A percentile compares a stretch with the other conserved stretches of the same genome.
phyloP scores from a whole-genome alignment of 202 grass and related monocot genomes.

The Setaria viridis region DNA sequence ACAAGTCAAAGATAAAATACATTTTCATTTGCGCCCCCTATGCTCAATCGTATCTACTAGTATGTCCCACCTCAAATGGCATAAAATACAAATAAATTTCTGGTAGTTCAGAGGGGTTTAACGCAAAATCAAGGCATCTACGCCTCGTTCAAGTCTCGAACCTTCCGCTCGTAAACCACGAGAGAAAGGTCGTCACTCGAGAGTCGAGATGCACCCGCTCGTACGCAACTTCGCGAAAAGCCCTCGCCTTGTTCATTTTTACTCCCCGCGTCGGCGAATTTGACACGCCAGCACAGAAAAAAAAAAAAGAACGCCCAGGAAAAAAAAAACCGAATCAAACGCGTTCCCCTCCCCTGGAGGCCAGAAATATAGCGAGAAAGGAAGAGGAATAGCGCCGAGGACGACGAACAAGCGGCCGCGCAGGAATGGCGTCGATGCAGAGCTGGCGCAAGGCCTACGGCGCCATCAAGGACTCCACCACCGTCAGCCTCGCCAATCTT shows the following conservation, averaged over 20 bases:
- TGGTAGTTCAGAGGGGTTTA: background rate
- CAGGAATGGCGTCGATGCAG: conserved; percentile 86
- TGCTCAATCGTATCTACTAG: background rate
- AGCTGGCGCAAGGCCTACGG: conserved; percentile 99
- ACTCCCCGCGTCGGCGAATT: conserved; percentile 22
- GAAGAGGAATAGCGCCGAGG: background rate
- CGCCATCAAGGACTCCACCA: conserved; percentile 93
- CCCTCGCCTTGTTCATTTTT: background rate
- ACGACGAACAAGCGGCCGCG: conserved; percentile 23
- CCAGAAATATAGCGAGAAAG: background rate
- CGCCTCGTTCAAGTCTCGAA: conserved; percentile 23
- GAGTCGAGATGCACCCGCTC: background rate
- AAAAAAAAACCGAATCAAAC: conserved; percentile 28
- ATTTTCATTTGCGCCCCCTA: background rate
- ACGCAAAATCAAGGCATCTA: background rate
- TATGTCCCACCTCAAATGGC: background rate
- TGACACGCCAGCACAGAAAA: conserved; percentile 1
- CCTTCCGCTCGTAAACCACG: conserved; percentile 43
- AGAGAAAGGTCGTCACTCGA: background rate
- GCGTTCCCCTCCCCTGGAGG: background rate
- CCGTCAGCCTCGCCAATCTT: conserved; percentile 90
- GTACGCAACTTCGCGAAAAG: conserved; percentile 41
- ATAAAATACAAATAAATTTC: background rate
- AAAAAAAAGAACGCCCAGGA: background rate
- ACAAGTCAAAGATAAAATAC: background rate